A percentile compares a stretch with the other conserved stretches of the same genome.
These are phyloP conservation scores for Thalassiosira mediterranea DNA, from an alignment of 352 stramenopile species.

Conservation along the genomic window DNA sequence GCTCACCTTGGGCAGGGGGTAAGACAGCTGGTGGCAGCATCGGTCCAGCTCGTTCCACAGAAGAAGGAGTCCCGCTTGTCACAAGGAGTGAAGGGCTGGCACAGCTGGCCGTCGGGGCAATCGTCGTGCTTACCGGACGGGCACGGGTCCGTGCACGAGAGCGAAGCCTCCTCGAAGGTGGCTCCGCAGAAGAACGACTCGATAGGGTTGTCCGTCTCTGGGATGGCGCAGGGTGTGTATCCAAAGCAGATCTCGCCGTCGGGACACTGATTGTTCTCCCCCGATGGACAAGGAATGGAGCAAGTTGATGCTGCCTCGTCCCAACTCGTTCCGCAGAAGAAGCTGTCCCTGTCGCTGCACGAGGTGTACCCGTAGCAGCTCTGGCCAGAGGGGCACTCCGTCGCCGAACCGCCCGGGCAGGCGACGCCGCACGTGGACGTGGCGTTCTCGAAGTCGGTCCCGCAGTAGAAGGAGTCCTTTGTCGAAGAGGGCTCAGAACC, in stretches of 20 bases:
- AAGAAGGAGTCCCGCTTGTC: conserved; percentile 34
- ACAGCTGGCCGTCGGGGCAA: conserved; percentile 26
- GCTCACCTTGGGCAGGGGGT: conserved; percentile 45
- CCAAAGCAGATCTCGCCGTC: conserved; percentile 24
- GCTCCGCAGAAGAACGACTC: conserved; percentile 61
- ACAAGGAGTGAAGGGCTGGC: conserved; percentile 27
- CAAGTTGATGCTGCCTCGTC: conserved; percentile 55
- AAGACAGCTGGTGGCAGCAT: conserved; percentile 59
- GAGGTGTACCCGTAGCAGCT: conserved; percentile 56
- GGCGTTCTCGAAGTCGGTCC: conserved; percentile 53
- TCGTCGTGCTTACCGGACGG: conserved; percentile 51
- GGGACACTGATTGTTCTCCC: conserved; percentile 43
- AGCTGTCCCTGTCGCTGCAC: conserved; percentile 54
- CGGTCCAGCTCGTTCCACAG: conserved; percentile 58
- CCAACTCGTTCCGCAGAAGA: conserved; percentile 56
- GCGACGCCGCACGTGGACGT: conserved; percentile 39
- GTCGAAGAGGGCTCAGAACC: neutral
- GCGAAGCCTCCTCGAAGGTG: conserved; percentile 56
- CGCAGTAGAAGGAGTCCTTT: conserved; percentile 52
- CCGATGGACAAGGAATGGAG: conserved; percentile 44
- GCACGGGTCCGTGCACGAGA: conserved; percentile 46
- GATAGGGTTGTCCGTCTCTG: conserved; percentile 55
- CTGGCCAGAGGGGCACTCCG: conserved; percentile 44
- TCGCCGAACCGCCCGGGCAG: conserved; percentile 30
- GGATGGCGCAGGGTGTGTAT: conserved; percentile 19